These are phyloP conservation scores for Venturia oleaginea DNA, from an alignment of 2,329 filamentous ascomycete species.

Conservation along the genomic window DNA sequence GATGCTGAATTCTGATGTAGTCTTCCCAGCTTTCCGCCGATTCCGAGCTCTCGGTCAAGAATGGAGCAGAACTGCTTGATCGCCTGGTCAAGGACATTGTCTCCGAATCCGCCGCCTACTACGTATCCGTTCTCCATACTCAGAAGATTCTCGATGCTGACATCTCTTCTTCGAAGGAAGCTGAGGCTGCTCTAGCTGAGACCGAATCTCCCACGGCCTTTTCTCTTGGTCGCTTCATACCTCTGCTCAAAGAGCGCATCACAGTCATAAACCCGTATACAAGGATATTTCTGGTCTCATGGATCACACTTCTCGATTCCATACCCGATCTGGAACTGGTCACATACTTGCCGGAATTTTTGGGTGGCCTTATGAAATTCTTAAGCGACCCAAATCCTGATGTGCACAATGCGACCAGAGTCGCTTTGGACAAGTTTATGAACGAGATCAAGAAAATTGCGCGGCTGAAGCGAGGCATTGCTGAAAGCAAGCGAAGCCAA, in stretches of 20 bases:
- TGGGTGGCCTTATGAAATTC: slow-evolving; percentile 83
- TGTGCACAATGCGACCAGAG: slow-evolving; percentile 89
- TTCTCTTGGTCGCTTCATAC: slow-evolving; percentile 83
- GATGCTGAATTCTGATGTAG: neutral
- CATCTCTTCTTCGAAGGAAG: slow-evolving; percentile 36
- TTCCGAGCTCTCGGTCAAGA: slow-evolving; percentile 94
- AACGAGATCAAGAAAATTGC: slow-evolving; percentile 92
- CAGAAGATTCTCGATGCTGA: slow-evolving; percentile 44
- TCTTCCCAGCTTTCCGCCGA: slow-evolving; percentile 72
- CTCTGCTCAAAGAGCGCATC: slow-evolving; percentile 86
- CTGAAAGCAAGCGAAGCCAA: slow-evolving; percentile 66
- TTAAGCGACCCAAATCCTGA: slow-evolving; percentile 85
- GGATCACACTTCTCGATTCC: slow-evolving; percentile 90
- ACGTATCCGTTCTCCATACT: slow-evolving; percentile 77
- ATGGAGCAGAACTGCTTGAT: slow-evolving; percentile 90
- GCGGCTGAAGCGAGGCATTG: slow-evolving; percentile 81
- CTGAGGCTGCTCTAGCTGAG: slow-evolving; percentile 30
- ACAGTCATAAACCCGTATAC: slow-evolving; percentile 93
- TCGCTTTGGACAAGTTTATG: slow-evolving; percentile 80
- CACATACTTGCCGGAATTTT: slow-evolving; percentile 81
- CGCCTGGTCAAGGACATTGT: slow-evolving; percentile 94
- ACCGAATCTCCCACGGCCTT: slow-evolving; percentile 69
- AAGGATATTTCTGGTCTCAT: slow-evolving; percentile 87
- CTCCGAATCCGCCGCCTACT: slow-evolving; percentile 86
- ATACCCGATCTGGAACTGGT: slow-evolving; percentile 96